Evolutionary conservation across 2,329 filamentous ascomycete genomes (phyloP).

Genomic region (Huntiella abstrusa): DNA sequence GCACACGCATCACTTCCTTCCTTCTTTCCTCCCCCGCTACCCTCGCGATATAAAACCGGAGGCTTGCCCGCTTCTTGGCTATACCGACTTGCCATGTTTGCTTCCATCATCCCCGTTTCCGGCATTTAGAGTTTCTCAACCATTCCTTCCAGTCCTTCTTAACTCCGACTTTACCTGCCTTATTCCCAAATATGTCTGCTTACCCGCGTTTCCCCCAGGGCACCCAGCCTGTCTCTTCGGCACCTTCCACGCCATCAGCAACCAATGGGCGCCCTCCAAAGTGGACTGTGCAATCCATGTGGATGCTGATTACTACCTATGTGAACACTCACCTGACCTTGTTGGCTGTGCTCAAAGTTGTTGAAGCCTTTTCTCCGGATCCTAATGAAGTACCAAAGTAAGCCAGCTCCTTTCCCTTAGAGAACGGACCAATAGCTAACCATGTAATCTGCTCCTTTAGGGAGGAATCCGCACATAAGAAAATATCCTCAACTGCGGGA

Average conservation of each 20-base stretch:
- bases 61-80: no score
- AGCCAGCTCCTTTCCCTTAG: not conserved
- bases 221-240: not conserved
- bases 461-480: slow-evolving; percentile 40
- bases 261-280: slow-evolving; percentile 33
- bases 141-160: not conserved
- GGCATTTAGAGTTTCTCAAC: not conserved
- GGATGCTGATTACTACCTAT: slow-evolving; percentile 36
- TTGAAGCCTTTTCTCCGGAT: slow-evolving; percentile 8
- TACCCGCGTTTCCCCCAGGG: not conserved
- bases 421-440: not conserved
- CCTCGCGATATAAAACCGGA: no score
- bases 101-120: not conserved
- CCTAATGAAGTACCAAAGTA: slow-evolving; percentile 11
- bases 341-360: slow-evolving; percentile 8
- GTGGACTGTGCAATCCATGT: slow-evolving; percentile 33
- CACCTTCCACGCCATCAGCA: slow-evolving; percentile 14
- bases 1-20: no score
- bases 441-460: slow-evolving; percentile 16
- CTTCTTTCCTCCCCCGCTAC: no score
- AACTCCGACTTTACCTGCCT: not conserved
- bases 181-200: not conserved
- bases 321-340: slow-evolving; percentile 35
- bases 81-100: no score
- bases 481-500: slow-evolving; percentile 34